Conservation (phyloP, 208 protist genomes). For the Leptomonas pyrrhocoris region DNA sequence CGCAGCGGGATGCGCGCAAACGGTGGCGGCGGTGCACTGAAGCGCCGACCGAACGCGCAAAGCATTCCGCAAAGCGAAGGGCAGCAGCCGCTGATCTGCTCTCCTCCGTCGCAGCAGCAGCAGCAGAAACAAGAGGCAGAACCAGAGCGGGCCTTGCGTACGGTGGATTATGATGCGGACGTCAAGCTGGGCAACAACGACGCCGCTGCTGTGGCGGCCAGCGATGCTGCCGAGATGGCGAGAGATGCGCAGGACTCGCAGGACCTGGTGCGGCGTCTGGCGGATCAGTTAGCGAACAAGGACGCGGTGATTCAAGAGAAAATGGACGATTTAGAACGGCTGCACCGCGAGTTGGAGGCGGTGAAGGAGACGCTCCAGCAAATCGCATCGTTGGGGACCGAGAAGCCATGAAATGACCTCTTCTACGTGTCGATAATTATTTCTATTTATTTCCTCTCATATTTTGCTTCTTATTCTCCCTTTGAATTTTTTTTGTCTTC, state of each 20-base stretch:
- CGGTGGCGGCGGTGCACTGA: not conserved
- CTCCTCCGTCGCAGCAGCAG: not conserved
- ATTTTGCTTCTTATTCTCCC: not conserved
- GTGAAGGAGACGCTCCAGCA: conserved; percentile 40
- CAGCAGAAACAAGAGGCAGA: conserved; percentile 3
- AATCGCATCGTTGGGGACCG: conserved; percentile 26
- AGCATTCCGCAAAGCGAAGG: not conserved
- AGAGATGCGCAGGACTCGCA: conserved; percentile 2
- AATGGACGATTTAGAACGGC: conserved; percentile 29
- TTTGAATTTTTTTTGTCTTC: too few species aligned
- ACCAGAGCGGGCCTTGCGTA: not conserved
- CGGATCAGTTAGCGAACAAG: conserved; percentile 29
- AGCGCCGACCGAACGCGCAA: conserved; percentile 1
- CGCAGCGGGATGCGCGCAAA: not conserved
- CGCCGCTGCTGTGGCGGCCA: not conserved
- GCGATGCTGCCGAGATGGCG: not conserved
- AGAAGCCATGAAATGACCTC: not conserved
- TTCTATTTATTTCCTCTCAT: not conserved
- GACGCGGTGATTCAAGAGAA: conserved; percentile 34
- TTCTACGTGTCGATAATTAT: not conserved
- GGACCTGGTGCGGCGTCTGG: conserved; percentile 8
- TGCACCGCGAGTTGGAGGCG: conserved; percentile 46
- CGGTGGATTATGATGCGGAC: not conserved
- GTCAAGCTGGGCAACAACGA: not conserved
- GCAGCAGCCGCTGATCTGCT: not conserved